Conservation (phyloP, 352 stramenopile species). For the Albugo candida region DNA sequence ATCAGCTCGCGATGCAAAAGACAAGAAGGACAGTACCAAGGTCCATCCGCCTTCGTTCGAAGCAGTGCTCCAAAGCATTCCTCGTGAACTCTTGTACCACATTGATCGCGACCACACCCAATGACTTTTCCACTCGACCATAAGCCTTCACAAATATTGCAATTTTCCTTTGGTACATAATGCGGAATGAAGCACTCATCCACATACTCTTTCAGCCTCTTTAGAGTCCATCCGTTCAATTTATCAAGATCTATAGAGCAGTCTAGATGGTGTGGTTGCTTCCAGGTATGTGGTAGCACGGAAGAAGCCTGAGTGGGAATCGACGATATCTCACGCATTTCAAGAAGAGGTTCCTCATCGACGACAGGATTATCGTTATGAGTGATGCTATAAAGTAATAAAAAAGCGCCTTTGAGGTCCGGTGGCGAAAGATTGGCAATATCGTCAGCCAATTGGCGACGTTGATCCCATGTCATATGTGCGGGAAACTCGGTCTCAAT, state of each 20-base stretch:
- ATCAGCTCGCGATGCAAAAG: constrained; percentile 39
- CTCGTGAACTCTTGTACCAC: constrained; percentile 46
- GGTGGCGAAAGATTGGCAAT: constrained; percentile 46
- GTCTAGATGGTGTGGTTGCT: constrained; percentile 24
- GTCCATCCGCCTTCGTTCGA: constrained; percentile 18
- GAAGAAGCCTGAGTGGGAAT: not conserved
- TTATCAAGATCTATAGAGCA: constrained; percentile 41
- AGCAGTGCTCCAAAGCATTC: constrained; percentile 68
- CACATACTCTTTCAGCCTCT: constrained; percentile 46
- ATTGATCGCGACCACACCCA: constrained; percentile 47
- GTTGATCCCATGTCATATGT: constrained; percentile 44
- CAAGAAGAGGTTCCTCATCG: not conserved
- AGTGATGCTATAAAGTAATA: constrained; percentile 27
- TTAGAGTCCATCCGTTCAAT: constrained; percentile 26
- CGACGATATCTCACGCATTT: not conserved
- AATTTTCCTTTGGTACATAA: constrained; percentile 55
- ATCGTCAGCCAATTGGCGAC: constrained; percentile 32
- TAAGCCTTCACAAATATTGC: constrained; percentile 53
- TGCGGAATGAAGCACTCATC: constrained; percentile 61
- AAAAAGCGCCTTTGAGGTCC: constrained; percentile 38
- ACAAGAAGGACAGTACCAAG: constrained; percentile 64
- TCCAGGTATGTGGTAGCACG: constrained; percentile 1
- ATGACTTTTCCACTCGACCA: constrained; percentile 60
- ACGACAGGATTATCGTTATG: constrained; percentile 1
- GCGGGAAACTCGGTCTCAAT: not conserved